phyloP scores from a whole-genome alignment of 2,329 filamentous ascomycete genomes.

The Diaporthe sp. region DNA sequence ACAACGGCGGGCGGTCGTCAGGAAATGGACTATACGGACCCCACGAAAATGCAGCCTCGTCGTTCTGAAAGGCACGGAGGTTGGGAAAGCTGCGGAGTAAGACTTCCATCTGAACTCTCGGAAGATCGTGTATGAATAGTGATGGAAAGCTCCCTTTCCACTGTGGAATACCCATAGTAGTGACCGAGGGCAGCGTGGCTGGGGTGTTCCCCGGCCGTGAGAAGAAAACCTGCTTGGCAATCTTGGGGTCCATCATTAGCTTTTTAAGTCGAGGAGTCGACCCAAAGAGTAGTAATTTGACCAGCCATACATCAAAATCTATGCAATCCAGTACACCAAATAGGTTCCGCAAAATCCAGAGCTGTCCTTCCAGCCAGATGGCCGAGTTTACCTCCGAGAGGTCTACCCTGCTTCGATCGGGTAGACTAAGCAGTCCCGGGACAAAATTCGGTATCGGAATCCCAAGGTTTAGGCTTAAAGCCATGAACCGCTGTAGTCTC shows the following conservation, averaged over 20 bases:
- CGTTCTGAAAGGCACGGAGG: background rate
- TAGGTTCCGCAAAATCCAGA: background rate
- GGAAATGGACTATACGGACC: background rate
- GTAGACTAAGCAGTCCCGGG: background rate
- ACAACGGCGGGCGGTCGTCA: background rate
- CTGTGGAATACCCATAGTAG: background rate
- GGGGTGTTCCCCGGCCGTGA: too few relatives aligned
- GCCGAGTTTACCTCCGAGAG: too few relatives aligned
- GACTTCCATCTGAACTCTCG: background rate
- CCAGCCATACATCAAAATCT: background rate
- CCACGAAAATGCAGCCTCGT: background rate
- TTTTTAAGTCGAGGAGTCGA: background rate
- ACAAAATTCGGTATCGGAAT: background rate
- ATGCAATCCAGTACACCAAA: accelerated
- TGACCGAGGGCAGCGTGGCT: background rate
- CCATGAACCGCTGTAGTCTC: background rate
- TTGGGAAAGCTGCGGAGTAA: background rate
- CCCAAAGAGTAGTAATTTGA: background rate
- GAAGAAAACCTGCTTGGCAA: background rate
- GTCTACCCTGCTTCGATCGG: background rate
- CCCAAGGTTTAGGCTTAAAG: background rate
- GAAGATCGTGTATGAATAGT: background rate
- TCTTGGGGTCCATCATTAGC: background rate
- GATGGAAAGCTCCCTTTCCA: accelerated
- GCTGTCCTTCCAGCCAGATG: background rate